Percentiles rank a stretch among this genome's conserved stretches.
Evolutionary conservation across 1,284 basidiomycete genomes (phyloP).

Genomic region (Puccinia polysora): DNA sequence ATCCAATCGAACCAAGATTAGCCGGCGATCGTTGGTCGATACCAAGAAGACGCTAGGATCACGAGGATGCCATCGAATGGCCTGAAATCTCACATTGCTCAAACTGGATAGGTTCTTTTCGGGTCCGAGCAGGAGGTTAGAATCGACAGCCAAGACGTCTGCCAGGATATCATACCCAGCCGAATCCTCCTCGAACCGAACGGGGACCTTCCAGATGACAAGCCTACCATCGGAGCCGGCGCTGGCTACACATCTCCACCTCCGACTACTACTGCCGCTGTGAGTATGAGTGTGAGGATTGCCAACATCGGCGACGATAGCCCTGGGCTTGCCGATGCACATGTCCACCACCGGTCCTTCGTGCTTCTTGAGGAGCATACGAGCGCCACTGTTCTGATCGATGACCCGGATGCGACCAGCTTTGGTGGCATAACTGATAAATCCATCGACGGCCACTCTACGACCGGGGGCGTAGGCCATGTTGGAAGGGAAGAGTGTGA

Average conservation of each 20-base stretch:
- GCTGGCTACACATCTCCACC: constrained; percentile 22
- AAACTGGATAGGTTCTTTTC: not conserved
- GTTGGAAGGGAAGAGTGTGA: constrained; percentile 27
- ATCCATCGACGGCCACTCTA: constrained; percentile 36
- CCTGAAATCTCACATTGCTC: not conserved
- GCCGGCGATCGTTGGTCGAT: constrained; percentile 21
- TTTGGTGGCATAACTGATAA: constrained; percentile 39
- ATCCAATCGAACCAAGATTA: constrained; percentile 31
- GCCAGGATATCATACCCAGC: constrained; percentile 13
- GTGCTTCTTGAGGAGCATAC: constrained; percentile 31
- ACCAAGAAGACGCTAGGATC: constrained; percentile 25
- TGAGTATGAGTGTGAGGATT: not conserved
- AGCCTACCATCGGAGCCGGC: constrained; percentile 14
- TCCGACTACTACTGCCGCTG: not conserved
- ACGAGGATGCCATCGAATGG: constrained; percentile 20
- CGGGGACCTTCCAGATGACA: constrained; percentile 35
- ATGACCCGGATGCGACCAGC: constrained; percentile 34
- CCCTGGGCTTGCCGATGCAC: constrained; percentile 14
- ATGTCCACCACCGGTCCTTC: constrained; percentile 33
- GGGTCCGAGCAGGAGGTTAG: not conserved
- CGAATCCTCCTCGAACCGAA: constrained; percentile 24
- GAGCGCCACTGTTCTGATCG: constrained; percentile 33
- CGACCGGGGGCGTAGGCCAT: constrained; percentile 9
- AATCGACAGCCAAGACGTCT: not conserved
- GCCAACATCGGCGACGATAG: not conserved